A percentile compares a stretch with the other conserved stretches of the same genome.
phyloP scores from a whole-genome alignment of 1,284 basidiomycete genomes.

The Ustilago sp. region DNA sequence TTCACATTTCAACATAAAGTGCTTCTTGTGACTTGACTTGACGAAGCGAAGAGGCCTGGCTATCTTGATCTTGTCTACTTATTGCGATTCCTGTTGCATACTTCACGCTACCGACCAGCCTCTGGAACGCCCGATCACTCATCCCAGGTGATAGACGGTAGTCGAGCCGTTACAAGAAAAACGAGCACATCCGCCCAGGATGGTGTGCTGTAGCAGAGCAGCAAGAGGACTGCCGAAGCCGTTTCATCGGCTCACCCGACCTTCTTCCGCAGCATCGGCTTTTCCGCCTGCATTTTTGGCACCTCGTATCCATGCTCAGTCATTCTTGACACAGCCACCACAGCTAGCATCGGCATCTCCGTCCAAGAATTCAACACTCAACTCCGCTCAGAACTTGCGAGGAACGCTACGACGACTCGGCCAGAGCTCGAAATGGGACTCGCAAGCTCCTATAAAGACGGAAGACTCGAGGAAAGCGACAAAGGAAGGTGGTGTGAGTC shows the following conservation, averaged over 20 bases:
- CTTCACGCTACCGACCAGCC: neutral
- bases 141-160: neutral
- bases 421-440: constrained; percentile 19
- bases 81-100: neutral
- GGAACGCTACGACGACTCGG: constrained; percentile 26
- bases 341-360: neutral
- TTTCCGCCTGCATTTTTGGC: constrained; percentile 30
- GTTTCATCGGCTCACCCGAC: constrained; percentile 8
- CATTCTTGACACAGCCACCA: constrained; percentile 11
- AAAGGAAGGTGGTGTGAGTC: neutral
- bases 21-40: too few relatives aligned
- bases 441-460: constrained; percentile 1
- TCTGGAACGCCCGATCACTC: neutral
- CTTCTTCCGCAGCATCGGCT: neutral
- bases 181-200: neutral
- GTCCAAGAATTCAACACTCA: constrained; percentile 7
- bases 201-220: constrained; percentile 20
- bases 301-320: constrained; percentile 18
- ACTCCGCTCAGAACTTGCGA: constrained; percentile 29
- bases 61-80: too few relatives aligned
- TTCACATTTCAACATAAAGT: too few relatives aligned
- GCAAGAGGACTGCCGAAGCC: constrained; percentile 20
- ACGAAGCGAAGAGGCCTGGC: too few relatives aligned
- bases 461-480: neutral
- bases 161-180: neutral